phyloP scores from a whole-genome alignment of 2,329 filamentous ascomycete genomes.

The Sclerotinia subarctica region DNA sequence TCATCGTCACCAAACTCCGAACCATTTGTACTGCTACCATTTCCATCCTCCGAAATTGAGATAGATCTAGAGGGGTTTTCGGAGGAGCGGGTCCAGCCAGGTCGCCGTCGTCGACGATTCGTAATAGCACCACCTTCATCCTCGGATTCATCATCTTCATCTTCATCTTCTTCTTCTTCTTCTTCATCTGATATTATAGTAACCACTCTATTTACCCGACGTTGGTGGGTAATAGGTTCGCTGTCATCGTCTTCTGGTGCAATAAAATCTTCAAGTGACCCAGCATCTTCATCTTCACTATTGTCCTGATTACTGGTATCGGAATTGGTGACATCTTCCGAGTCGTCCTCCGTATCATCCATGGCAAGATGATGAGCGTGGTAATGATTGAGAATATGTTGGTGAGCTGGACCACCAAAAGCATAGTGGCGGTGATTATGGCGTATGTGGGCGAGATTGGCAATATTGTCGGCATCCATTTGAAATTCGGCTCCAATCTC shows the following conservation, averaged over 20 bases:
- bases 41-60: slow-evolving; percentile 26
- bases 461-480: background rate
- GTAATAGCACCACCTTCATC: slow-evolving; percentile 37
- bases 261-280: slow-evolving; percentile 36
- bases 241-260: slow-evolving; percentile 31
- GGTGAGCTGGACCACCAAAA: slow-evolving; percentile 5
- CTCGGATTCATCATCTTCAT: slow-evolving; percentile 25
- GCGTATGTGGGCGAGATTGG: background rate
- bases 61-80: slow-evolving; percentile 26
- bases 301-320: slow-evolving; percentile 21
- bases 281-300: slow-evolving; percentile 31
- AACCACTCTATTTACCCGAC: slow-evolving; percentile 17
- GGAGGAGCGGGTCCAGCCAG: slow-evolving; percentile 18
- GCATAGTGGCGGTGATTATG: slow-evolving; percentile 3
- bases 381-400: slow-evolving; percentile 11
- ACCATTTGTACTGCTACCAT: slow-evolving; percentile 26
- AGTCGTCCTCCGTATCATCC: slow-evolving; percentile 15
- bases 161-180: background rate
- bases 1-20: slow-evolving; percentile 35
- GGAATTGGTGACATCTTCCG: slow-evolving; percentile 15
- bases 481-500: slow-evolving; percentile 22
- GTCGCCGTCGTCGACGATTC: slow-evolving; percentile 29
- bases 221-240: slow-evolving; percentile 17
- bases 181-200: slow-evolving; percentile 33
- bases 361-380: slow-evolving; percentile 15